phyloP scores from a whole-genome alignment of 176 grass and related monocot species.

The Olyra latifolia region DNA sequence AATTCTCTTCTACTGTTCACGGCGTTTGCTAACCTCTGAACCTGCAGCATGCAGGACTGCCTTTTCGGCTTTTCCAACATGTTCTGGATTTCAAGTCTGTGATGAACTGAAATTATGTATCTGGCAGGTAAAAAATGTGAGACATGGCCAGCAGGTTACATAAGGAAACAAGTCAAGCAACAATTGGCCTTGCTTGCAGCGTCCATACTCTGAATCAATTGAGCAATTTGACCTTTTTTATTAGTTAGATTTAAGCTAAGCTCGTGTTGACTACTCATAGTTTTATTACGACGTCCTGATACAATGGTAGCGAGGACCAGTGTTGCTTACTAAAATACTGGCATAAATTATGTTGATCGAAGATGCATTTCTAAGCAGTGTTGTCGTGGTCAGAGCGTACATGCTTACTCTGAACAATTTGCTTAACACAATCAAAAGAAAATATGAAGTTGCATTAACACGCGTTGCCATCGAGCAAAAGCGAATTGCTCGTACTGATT shows the following conservation, averaged over 20 bases:
- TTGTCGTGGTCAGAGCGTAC: neutral
- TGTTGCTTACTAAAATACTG: neutral
- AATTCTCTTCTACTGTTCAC: slow-evolving; percentile 36
- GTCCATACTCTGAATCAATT: slow-evolving; percentile 13
- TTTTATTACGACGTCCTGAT: neutral
- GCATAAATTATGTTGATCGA: neutral
- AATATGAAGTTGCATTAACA: neutral
- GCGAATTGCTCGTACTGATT: neutral
- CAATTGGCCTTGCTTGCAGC: neutral
- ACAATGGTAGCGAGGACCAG: neutral
- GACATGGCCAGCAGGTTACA: neutral
- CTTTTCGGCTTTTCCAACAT: slow-evolving; percentile 16
- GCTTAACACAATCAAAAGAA: neutral
- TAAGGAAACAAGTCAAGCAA: slow-evolving; percentile 4
- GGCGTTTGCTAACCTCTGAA: slow-evolving; percentile 10
- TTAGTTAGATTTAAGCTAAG: neutral
- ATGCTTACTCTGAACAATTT: neutral
- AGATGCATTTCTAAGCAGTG: neutral
- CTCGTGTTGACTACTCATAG: neutral
- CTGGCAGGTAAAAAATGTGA: neutral
- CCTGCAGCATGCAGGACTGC: neutral
- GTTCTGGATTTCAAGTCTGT: neutral
- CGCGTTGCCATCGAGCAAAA: neutral
- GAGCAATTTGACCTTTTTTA: slow-evolving; percentile 1
- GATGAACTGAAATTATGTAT: neutral